Conservation (phyloP, 306 rosid genomes). For the Leucaena leucocephala region DNA sequence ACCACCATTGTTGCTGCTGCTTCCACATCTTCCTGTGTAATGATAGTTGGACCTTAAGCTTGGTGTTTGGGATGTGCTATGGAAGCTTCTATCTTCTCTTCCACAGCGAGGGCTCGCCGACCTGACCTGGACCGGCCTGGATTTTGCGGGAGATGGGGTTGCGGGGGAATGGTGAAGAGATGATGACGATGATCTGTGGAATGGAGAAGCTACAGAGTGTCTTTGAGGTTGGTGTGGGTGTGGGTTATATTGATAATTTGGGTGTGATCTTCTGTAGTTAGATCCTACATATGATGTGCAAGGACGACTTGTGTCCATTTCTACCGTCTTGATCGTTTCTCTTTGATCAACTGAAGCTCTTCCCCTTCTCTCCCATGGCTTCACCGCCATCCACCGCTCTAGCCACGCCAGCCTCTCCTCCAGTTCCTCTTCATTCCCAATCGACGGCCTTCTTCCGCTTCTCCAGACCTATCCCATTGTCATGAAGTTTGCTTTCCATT, state of each 20-base stretch:
- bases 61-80: slow-evolving; percentile 72
- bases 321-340: slow-evolving; percentile 75
- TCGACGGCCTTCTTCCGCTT: slow-evolving; percentile 68
- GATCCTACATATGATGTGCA: slow-evolving; percentile 62
- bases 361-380: slow-evolving; percentile 81
- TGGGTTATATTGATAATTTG: slow-evolving; percentile 67
- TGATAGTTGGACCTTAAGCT: slow-evolving; percentile 81
- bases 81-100: slow-evolving; percentile 71
- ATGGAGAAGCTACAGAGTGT: slow-evolving; percentile 61
- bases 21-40: slow-evolving; percentile 57
- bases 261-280: slow-evolving; percentile 66
- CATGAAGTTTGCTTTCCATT: not conserved
- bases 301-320: slow-evolving; percentile 87
- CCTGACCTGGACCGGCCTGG: slow-evolving; percentile 71
- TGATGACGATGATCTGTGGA: slow-evolving; percentile 40
- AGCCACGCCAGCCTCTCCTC: slow-evolving; percentile 80
- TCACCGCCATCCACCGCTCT: slow-evolving; percentile 78
- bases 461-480: slow-evolving; percentile 57
- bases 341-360: slow-evolving; percentile 87
- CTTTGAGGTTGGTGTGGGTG: slow-evolving; percentile 67
- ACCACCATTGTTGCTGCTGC: slow-evolving; percentile 36
- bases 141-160: slow-evolving; percentile 81
- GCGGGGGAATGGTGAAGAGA: slow-evolving; percentile 55
- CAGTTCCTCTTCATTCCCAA: slow-evolving; percentile 78
- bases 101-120: slow-evolving; percentile 75